Evolutionary conservation across 371 early-diverging fungal genomes (phyloP), one percentile per base, ranked within the genome.

Genomic region (Mucor saturninus): DNA sequence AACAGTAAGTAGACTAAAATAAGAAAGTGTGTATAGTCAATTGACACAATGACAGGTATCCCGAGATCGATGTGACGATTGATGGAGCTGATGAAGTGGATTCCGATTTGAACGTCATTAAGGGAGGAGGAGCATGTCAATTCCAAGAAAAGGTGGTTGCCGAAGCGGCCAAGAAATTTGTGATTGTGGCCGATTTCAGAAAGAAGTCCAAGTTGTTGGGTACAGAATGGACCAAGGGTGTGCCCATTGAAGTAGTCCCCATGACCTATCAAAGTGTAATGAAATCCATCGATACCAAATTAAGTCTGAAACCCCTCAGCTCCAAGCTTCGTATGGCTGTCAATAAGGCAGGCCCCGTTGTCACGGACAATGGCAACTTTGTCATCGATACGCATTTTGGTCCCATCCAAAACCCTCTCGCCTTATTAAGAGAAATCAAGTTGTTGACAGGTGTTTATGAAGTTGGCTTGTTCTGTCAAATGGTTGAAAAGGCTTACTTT

Each of bases 71-170:
- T 68, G 88, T 96, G n/a, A 90, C 94, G 28, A 93, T 97, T 62
- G 97, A 97, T 61, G 96, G 97, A 13, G 97, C 96, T 4, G 96
- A 97, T 74, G 97, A 97, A 78, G 91, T 91, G n/a, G 92, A 93
- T 59, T 57, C 75, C 10, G 69, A 87, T 39, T 73, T 93, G 57
- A 94, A 95, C 72, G 90, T 87, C 31, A 96, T 97, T 73, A 97
- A 97, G 77, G 97, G 97, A 14, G 97, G 97, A 15, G 97, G 97
- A 50, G 97, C 84, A 15, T 95, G 95, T 62, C 95, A 94, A 52
- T 80, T 95, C 67, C 95, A 93, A 67, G 97, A 97, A 68, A 95
- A 94, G 76, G 81, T 95, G 14, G 94, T 97, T 29, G 96, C 96
- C 28, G 82, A 86, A 59, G 89, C 89, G 2, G 85, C 95, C n/a